These are phyloP conservation scores for Pseudogymnoascus verrucosus DNA, from an alignment of 2,329 filamentous ascomycete genomes.

Conservation along the genomic window DNA sequence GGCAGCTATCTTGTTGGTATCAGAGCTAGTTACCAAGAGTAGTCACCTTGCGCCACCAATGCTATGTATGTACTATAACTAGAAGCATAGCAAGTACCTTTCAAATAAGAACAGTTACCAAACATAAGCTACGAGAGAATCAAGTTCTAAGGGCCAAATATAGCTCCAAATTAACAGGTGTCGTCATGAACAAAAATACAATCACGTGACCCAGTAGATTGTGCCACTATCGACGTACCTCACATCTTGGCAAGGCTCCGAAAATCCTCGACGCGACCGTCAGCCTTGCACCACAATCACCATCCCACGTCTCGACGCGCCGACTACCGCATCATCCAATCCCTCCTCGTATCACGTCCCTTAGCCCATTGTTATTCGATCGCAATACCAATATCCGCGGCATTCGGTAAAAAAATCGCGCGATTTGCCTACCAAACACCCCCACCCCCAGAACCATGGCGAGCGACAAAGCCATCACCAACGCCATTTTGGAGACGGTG, in stretches of 20 bases:
- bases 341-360: neutral
- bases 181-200: neutral
- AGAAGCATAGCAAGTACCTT: neutral
- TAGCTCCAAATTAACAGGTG: neutral
- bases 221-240: neutral
- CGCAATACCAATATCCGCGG: neutral
- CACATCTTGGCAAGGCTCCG: constrained; percentile 5
- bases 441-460: neutral
- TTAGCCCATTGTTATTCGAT: neutral
- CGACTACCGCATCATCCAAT: neutral
- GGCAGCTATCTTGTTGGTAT: neutral
- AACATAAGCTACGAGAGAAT: neutral
- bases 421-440: neutral
- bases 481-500: constrained; percentile 40
- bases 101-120: neutral
- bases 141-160: neutral
- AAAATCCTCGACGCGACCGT: constrained; percentile 5
- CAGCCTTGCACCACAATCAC: constrained; percentile 6
- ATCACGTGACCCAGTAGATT: neutral
- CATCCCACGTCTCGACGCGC: neutral
- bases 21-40: neutral
- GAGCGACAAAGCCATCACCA: constrained; percentile 35
- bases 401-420: neutral
- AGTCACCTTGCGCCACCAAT: neutral
- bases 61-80: neutral